These are phyloP conservation scores for Saccharomyces hybrid DNA, from an alignment of 1,139 yeast genomes.

Conservation along the genomic window DNA sequence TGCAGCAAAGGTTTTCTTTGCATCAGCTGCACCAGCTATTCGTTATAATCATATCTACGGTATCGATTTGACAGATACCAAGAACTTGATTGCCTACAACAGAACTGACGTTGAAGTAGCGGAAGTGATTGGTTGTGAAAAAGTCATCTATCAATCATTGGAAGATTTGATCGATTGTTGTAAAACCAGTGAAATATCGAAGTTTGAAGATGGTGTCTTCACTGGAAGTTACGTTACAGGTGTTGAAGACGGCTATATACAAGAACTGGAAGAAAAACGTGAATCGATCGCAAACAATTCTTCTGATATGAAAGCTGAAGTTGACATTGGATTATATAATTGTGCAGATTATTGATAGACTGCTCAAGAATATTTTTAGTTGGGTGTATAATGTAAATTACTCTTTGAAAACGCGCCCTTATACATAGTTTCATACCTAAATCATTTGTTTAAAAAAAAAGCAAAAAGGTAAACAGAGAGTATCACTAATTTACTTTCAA, in stretches of 20 bases:
- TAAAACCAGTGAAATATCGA: slow-evolving; percentile 38
- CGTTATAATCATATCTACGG: slow-evolving; percentile 94
- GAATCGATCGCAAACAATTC: slow-evolving; percentile 28
- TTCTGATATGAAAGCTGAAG: slow-evolving; percentile 71
- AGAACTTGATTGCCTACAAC: slow-evolving; percentile 84
- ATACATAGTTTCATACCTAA: neutral
- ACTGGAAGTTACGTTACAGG: slow-evolving; percentile 93
- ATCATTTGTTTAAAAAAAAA: neutral
- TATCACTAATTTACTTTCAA: neutral
- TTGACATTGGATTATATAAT: slow-evolving; percentile 84
- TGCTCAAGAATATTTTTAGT: neutral
- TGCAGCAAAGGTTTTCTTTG: slow-evolving; percentile 85
- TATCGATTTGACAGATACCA: slow-evolving; percentile 91
- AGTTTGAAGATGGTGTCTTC: slow-evolving; percentile 94
- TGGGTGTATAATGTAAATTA: neutral
- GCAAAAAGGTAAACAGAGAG: neutral
- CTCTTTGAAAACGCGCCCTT: neutral
- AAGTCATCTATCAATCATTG: slow-evolving; percentile 78
- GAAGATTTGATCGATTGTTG: slow-evolving; percentile 80
- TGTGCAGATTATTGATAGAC: slow-evolving; percentile 56
- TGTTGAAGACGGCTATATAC: slow-evolving; percentile 71
- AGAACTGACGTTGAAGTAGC: slow-evolving; percentile 70
- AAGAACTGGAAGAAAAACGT: slow-evolving; percentile 76
- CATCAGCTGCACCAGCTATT: slow-evolving; percentile 96
- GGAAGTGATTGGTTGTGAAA: slow-evolving; percentile 80